These are phyloP conservation scores for Apiosordaria backusii DNA, from an alignment of 495 filamentous ascomycete genomes.

Conservation along the genomic window DNA sequence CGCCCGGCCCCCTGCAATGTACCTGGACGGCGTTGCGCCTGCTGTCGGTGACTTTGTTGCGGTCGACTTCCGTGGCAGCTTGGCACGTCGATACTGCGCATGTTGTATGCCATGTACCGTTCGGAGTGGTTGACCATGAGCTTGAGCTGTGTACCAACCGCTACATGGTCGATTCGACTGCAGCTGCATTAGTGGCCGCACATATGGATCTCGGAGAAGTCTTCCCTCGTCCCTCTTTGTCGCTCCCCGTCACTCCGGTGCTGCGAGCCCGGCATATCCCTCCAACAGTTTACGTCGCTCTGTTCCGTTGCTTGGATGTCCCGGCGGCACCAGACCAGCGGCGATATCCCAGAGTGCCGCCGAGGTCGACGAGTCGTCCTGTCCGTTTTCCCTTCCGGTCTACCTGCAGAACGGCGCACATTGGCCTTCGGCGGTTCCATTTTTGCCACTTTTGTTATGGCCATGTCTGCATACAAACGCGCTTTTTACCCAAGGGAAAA, in stretches of 20 bases:
- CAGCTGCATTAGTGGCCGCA: constrained; percentile 55
- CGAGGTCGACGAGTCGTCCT: background rate
- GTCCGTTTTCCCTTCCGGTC: constrained; percentile 7
- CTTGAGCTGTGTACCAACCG: constrained; percentile 25
- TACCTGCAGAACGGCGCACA: constrained; percentile 25
- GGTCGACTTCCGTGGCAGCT: constrained; percentile 25
- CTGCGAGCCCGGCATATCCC: constrained; percentile 40
- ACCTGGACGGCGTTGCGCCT: constrained; percentile 32
- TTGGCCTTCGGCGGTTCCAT: constrained; percentile 42
- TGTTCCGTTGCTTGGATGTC: background rate
- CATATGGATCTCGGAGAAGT: constrained; percentile 40
- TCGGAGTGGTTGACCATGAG: constrained; percentile 14
- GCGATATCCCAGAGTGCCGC: constrained; percentile 18
- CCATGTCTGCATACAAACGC: constrained; percentile 42
- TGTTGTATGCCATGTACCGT: constrained; percentile 37
- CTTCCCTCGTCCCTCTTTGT: constrained; percentile 19
- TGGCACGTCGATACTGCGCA: constrained; percentile 37
- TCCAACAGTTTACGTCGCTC: constrained; percentile 5
- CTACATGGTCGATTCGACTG: constrained; percentile 30
- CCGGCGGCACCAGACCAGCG: constrained; percentile 23
- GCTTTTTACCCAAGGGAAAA: constrained; percentile 36
- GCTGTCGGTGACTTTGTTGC: constrained; percentile 26
- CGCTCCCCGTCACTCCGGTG: constrained; percentile 8
- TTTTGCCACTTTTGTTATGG: constrained; percentile 45
- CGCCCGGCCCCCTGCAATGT: constrained; percentile 38